A percentile compares a stretch with the other conserved stretches of the same genome.
Evolutionary conservation across 108 stramenopile species (phyloP).

Genomic region (Fistulifera pelliculosa): DNA sequence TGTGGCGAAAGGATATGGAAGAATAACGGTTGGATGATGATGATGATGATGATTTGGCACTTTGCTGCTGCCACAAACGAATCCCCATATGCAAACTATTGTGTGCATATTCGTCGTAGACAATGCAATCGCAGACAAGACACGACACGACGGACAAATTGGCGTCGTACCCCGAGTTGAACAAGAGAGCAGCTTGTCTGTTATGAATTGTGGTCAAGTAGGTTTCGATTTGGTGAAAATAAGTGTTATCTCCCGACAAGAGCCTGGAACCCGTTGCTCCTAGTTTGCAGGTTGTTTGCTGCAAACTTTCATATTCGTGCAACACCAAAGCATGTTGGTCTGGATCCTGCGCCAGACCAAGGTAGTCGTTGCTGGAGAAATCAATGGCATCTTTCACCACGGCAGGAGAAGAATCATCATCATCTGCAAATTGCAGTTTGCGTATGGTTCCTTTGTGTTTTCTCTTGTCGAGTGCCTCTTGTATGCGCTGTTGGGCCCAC

Average conservation of each 20-base stretch:
- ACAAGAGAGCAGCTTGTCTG: slow-evolving; percentile 74
- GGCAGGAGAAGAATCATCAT: too few species aligned
- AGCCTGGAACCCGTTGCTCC: slow-evolving; percentile 93
- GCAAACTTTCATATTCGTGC: neutral
- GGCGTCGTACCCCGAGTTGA: slow-evolving; percentile 96
- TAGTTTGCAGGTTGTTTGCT: slow-evolving; percentile 9
- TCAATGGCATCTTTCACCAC: slow-evolving; percentile 39
- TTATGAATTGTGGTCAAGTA: slow-evolving; percentile 60
- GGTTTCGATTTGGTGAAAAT: slow-evolving; percentile 63
- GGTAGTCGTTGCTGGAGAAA: slow-evolving; percentile 96
- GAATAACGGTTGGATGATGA: too few species aligned
- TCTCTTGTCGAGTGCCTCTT: slow-evolving; percentile 30
- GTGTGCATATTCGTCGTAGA: slow-evolving; percentile 91
- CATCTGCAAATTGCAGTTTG: slow-evolving; percentile 19
- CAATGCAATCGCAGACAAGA: slow-evolving; percentile 56
- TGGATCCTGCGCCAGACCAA: slow-evolving; percentile 74
- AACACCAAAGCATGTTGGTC: slow-evolving; percentile 2
- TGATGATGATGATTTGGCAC: too few species aligned
- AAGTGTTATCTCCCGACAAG: slow-evolving; percentile 81
- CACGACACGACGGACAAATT: slow-evolving; percentile 83
- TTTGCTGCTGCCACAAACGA: slow-evolving; percentile 49
- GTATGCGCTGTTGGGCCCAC: slow-evolving; percentile 30
- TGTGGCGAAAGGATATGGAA: slow-evolving; percentile 65
- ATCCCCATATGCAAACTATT: slow-evolving; percentile 88
- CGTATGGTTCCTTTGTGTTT: slow-evolving; percentile 35